Evolutionary conservation across 108 stramenopile species (phyloP).

Genomic region (Nitzschia sp.): DNA sequence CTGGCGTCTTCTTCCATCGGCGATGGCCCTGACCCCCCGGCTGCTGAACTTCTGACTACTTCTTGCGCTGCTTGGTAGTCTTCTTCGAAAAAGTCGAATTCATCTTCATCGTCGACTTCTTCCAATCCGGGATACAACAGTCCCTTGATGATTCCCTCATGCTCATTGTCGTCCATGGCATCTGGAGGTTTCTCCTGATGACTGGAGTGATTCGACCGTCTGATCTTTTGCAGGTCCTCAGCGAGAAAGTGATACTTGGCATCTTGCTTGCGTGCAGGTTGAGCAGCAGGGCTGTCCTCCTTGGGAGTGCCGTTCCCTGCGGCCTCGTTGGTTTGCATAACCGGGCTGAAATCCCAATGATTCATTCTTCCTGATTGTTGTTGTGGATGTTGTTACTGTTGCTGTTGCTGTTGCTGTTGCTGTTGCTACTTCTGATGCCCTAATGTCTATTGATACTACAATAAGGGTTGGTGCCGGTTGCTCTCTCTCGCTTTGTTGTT

Average conservation of each 20-base stretch:
- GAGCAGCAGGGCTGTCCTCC: constrained; percentile 2
- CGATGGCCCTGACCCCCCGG: neutral
- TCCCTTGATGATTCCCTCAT: constrained; percentile 20
- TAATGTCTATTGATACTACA: no score
- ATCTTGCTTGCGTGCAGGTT: neutral
- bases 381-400: neutral
- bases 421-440: no score
- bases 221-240: constrained; percentile 20
- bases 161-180: constrained; percentile 23
- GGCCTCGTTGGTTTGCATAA: constrained; percentile 19
- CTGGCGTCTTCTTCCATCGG: neutral
- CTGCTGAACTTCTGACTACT: neutral
- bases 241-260: neutral
- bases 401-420: neutral
- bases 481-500: no score
- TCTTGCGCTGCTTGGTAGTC: constrained; percentile 14
- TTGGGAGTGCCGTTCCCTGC: constrained; percentile 11
- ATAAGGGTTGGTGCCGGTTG: no score
- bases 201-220: constrained; percentile 16
- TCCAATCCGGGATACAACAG: constrained; percentile 24
- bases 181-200: constrained; percentile 9
- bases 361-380: constrained; percentile 1
- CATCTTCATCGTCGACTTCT: neutral
- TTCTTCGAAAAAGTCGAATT: constrained; percentile 12
- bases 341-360: constrained; percentile 8